phyloP scores from a whole-genome alignment of 1,139 yeast species.

The Candida smagusa region DNA sequence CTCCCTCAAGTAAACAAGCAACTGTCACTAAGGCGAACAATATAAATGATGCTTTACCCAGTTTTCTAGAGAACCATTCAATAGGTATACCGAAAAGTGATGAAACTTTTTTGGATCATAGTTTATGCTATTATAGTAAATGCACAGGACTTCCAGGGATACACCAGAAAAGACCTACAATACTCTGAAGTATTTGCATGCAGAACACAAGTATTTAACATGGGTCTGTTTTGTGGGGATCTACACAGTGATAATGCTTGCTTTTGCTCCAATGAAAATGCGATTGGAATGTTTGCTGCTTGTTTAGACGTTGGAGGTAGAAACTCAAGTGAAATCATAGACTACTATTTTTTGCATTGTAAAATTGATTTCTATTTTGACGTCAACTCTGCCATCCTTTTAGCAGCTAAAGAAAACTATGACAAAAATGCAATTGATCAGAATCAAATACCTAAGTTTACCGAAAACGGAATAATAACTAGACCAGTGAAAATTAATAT shows the following conservation, averaged over 20 bases:
- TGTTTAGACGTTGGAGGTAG: conserved; percentile 7
- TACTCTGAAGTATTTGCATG: conserved; percentile 17
- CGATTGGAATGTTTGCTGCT: conserved; percentile 14
- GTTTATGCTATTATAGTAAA: neutral
- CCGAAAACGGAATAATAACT: neutral
- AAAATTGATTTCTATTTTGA: neutral
- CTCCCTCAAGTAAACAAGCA: neutral
- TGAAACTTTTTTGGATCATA: neutral
- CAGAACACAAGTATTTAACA: conserved; percentile 10
- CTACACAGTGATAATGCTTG: conserved; percentile 6
- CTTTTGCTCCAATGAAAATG: conserved; percentile 12
- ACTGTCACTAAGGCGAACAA: neutral
- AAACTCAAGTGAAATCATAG: neutral
- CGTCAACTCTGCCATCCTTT: neutral
- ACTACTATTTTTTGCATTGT: conserved; percentile 1
- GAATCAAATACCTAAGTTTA: neutral
- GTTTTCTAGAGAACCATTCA: neutral
- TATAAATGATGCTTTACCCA: no score
- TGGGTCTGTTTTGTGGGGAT: conserved; percentile 15
- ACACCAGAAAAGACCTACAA: neutral
- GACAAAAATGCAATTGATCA: neutral
- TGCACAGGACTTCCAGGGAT: neutral
- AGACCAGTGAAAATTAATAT: conserved; percentile 4
- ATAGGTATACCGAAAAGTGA: neutral
- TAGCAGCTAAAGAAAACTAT: conserved; percentile 1